Percentiles rank a stretch among this genome's conserved stretches.
Evolutionary conservation across 768 basidiomycete genomes (phyloP).

Genomic region (Rhodotorula toruloides): DNA sequence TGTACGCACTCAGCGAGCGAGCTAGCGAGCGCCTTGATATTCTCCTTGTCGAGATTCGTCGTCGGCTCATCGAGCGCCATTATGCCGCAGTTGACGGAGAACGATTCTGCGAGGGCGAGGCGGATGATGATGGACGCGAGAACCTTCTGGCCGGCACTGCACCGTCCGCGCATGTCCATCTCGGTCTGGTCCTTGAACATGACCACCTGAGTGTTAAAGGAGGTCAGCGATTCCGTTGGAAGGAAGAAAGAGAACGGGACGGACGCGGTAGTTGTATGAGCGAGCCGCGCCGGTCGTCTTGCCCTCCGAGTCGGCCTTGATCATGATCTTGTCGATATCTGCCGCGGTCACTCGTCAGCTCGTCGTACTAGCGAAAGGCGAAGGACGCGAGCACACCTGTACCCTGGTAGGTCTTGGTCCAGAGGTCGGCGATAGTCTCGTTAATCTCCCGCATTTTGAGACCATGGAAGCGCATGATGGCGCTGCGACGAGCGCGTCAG

Average conservation of each 20-base stretch:
- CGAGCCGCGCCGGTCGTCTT: conserved; percentile 67
- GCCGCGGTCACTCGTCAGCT: not conserved
- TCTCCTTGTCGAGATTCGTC: conserved; percentile 91
- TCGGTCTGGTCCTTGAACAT: conserved; percentile 99
- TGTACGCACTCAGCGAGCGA: conserved; percentile 79
- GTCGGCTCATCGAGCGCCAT: conserved; percentile 97
- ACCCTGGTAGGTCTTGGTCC: conserved; percentile 99
- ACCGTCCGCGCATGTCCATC: conserved; percentile 99
- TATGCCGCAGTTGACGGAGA: conserved; percentile 96
- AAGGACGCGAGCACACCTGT: conserved; percentile 60
- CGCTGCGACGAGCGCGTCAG: conserved; percentile 52
- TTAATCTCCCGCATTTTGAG: conserved; percentile 99
- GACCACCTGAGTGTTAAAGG: conserved; percentile 62
- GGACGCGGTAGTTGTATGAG: conserved; percentile 92
- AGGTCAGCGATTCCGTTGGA: not conserved
- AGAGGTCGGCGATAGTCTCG: conserved; percentile 90
- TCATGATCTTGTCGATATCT: conserved; percentile 98
- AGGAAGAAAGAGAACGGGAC: not conserved
- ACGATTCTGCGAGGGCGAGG: conserved; percentile 92
- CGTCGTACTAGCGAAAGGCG: not conserved
- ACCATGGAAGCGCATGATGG: conserved; percentile 96
- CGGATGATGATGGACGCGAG: conserved; percentile 96
- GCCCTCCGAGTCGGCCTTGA: conserved; percentile 87
- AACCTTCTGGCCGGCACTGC: conserved; percentile 98
- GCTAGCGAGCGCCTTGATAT: conserved; percentile 85